These are phyloP conservation scores for Syncephalis fuscata DNA, from an alignment of 371 early-diverging fungal genomes.

Conservation along the genomic window DNA sequence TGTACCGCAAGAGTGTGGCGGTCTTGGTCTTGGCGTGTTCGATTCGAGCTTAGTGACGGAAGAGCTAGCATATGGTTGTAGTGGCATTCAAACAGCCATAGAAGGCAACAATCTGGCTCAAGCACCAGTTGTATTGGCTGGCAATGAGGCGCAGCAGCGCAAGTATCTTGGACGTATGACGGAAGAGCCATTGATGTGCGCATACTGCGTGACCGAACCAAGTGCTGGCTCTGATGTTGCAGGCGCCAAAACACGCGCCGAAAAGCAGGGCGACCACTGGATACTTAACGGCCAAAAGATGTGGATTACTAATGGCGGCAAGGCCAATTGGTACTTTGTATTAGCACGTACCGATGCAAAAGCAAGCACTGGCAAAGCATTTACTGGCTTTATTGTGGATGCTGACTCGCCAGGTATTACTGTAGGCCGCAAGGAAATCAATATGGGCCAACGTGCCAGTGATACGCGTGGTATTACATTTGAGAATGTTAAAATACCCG, in stretches of 20 bases:
- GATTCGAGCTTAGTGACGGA: constrained; percentile 85
- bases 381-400: constrained; percentile 94
- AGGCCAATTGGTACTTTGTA: constrained; percentile 98
- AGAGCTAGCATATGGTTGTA: constrained; percentile 90
- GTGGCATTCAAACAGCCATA: constrained; percentile 93
- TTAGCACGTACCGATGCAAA: constrained; percentile 74
- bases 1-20: constrained; percentile 75
- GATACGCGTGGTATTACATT: constrained; percentile 93
- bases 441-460: constrained; percentile 90
- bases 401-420: constrained; percentile 77
- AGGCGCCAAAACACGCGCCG: constrained; percentile 73
- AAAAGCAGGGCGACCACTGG: constrained; percentile 68
- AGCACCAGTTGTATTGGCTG: constrained; percentile 84
- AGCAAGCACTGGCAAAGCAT: constrained; percentile 73
- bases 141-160: constrained; percentile 65
- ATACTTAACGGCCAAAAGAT: constrained; percentile 82
- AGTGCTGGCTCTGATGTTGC: constrained; percentile 93
- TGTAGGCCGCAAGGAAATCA: constrained; percentile 88
- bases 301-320: constrained; percentile 96
- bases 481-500: constrained; percentile 86
- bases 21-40: constrained; percentile 80
- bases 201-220: constrained; percentile 91
- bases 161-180: constrained; percentile 93
- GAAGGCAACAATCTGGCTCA: constrained; percentile 92
- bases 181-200: constrained; percentile 45